Conservation (phyloP, 1,284 basidiomycete species). For the Mycosarcoma maydis region DNA sequence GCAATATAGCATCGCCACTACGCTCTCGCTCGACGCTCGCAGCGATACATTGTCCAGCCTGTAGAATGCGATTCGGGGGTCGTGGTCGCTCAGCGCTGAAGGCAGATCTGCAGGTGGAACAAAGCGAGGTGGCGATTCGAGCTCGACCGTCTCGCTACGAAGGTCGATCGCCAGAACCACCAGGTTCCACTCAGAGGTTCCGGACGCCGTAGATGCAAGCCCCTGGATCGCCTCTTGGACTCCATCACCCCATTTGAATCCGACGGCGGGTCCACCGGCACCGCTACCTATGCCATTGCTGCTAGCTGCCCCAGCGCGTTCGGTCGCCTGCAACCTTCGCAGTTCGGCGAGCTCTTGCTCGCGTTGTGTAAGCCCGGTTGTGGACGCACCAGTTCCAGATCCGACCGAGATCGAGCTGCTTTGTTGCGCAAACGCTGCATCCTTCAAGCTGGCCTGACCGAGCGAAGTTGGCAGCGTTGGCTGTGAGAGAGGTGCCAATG, state of each 20-base stretch:
- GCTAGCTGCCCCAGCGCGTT: constrained; percentile 11
- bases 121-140: constrained; percentile 44
- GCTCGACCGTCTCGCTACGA: constrained; percentile 36
- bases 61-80: constrained; percentile 54
- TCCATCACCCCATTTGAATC: constrained; percentile 43
- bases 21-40: constrained; percentile 33
- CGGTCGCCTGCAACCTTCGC: constrained; percentile 38
- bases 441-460: constrained; percentile 12
- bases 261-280: constrained; percentile 22
- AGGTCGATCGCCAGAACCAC: constrained; percentile 52
- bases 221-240: constrained; percentile 46
- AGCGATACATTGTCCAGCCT: constrained; percentile 28
- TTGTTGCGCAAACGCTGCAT: not conserved
- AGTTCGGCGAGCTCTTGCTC: constrained; percentile 44
- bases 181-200: constrained; percentile 53
- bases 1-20: constrained; percentile 57
- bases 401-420: constrained; percentile 31
- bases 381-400: constrained; percentile 22
- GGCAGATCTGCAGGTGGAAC: constrained; percentile 38
- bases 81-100: constrained; percentile 20
- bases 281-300: constrained; percentile 3
- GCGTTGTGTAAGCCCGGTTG: constrained; percentile 25
- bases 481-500: constrained; percentile 18
- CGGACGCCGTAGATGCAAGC: constrained; percentile 39
- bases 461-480: constrained; percentile 38